A percentile compares a stretch with the other conserved stretches of the same genome.
Conservation (phyloP, 2,329 filamentous ascomycete genomes). For the Chaetomiaceae sp. region DNA sequence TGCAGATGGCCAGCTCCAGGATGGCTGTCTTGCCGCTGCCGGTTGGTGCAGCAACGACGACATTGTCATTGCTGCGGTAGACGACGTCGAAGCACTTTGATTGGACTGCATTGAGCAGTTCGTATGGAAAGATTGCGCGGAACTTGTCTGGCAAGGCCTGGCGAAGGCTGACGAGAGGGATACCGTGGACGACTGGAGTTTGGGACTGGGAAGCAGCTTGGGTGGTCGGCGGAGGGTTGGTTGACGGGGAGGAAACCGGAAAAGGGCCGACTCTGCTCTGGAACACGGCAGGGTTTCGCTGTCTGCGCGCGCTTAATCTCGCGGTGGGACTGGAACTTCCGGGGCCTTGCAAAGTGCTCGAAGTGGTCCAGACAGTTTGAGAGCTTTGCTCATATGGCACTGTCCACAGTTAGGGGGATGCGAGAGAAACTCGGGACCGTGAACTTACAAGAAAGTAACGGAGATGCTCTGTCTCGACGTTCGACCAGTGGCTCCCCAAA, state of each 20-base stretch:
- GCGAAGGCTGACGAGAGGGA: constrained; percentile 37
- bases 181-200: constrained; percentile 37
- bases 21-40: constrained; percentile 82
- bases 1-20: constrained; percentile 77
- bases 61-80: constrained; percentile 66
- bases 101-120: constrained; percentile 76
- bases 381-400: not conserved
- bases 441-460: constrained; percentile 4
- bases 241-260: not conserved
- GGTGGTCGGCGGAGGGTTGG: not conserved
- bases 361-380: not conserved
- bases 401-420: not conserved
- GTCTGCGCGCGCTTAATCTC: constrained; percentile 11
- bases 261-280: not conserved
- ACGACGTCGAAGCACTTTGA: constrained; percentile 69
- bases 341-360: not conserved
- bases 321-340: constrained; percentile 20
- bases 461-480: not conserved
- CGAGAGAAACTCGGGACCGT: not conserved
- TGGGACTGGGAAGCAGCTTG: not conserved
- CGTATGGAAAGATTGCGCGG: constrained; percentile 65
- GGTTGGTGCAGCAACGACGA: constrained; percentile 76
- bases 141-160: constrained; percentile 65
- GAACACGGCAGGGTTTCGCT: not conserved
- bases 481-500: not conserved